Conservation (phyloP, 495 filamentous ascomycete species). For the Chlorociboria aeruginascens region DNA sequence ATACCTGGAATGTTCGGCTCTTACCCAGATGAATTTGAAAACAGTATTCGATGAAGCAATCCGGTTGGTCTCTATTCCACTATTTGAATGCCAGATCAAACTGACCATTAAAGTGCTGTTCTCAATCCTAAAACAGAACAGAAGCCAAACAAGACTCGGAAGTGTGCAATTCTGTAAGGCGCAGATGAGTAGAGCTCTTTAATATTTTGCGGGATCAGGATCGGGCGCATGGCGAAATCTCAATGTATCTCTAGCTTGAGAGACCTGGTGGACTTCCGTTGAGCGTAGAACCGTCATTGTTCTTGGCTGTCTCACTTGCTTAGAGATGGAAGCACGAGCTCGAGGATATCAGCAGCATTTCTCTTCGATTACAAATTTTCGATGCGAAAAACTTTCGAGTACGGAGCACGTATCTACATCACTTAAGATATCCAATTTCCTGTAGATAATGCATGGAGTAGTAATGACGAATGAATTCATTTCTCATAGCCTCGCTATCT, state of each 20-base stretch:
- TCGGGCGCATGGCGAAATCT: constrained; percentile 1
- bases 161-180: constrained; percentile 67
- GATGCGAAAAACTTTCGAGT: neutral
- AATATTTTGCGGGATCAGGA: neutral
- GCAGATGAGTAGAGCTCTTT: neutral
- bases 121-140: constrained; percentile 37
- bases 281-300: constrained; percentile 7
- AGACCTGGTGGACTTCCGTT: neutral
- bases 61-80: constrained; percentile 40
- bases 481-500: neutral
- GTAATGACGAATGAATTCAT: neutral
- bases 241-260: constrained; percentile 2
- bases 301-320: constrained; percentile 2
- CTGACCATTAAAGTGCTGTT: constrained; percentile 45
- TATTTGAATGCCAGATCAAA: neutral
- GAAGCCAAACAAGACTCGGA: constrained; percentile 49
- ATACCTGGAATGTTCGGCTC: constrained; percentile 95
- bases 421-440: constrained; percentile 6
- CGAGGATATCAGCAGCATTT: constrained; percentile 4
- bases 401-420: neutral
- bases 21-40: constrained; percentile 93
- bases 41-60: constrained; percentile 98
- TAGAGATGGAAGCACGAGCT: constrained; percentile 16
- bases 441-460: constrained; percentile 18
- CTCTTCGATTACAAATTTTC: constrained; percentile 3